phyloP scores from a whole-genome alignment of 768 basidiomycete genomes.

The Auriscalpium microsporum region DNA sequence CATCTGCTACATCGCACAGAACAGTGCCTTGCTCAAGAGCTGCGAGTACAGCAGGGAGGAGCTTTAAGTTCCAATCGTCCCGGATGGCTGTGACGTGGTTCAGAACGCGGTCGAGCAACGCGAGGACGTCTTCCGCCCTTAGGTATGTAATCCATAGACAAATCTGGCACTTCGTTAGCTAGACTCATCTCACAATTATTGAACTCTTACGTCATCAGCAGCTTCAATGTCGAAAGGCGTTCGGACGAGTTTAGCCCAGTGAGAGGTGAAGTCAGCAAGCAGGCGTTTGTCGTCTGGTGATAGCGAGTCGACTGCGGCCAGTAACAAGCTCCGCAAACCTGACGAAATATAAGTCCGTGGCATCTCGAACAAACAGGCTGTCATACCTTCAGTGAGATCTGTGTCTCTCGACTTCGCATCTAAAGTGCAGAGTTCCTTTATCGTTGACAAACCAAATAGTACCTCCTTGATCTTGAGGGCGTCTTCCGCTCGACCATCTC shows the following conservation, averaged over 20 bases:
- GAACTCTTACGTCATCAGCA: conserved; percentile 1
- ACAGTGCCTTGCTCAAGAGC: conserved; percentile 6
- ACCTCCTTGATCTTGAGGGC: not conserved
- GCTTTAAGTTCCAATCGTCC: not conserved
- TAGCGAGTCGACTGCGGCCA: conserved; percentile 28
- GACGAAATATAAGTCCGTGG: not conserved
- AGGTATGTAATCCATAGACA: conserved; percentile 53
- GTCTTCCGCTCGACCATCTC: too few species aligned
- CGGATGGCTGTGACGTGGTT: not conserved
- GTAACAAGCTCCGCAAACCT: conserved; percentile 39
- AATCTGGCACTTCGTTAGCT: conserved; percentile 9
- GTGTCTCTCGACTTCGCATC: not conserved
- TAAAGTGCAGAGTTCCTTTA: not conserved
- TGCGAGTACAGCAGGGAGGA: conserved; percentile 2
- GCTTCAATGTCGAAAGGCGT: not conserved
- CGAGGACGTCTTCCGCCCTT: conserved; percentile 30
- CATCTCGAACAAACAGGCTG: not conserved
- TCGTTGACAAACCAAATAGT: not conserved
- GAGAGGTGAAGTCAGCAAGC: conserved; percentile 29
- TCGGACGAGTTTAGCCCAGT: conserved; percentile 40
- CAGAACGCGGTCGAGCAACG: conserved; percentile 31
- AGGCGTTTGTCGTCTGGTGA: conserved; percentile 31
- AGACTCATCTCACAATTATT: too few species aligned
- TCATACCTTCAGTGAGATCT: not conserved
- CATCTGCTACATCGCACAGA: not conserved